phyloP scores from a whole-genome alignment of 371 early-diverging fungal species.

The Mortierella polycephala region DNA sequence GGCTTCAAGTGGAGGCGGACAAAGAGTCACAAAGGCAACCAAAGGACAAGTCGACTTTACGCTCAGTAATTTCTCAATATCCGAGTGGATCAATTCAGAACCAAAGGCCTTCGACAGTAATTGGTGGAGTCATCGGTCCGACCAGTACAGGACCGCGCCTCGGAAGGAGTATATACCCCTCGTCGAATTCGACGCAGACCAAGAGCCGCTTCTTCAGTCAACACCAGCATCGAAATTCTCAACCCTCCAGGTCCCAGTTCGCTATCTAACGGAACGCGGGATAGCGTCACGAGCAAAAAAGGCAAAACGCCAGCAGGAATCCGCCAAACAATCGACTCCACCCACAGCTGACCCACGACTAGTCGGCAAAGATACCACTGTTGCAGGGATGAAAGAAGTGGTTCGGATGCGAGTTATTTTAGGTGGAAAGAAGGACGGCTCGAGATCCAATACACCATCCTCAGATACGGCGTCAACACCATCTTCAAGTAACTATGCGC shows the following conservation, averaged over 20 bases:
- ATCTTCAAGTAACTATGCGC: conserved; percentile 32
- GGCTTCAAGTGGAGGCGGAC: conserved; percentile 10
- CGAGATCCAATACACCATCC: conserved; percentile 11
- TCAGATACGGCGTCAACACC: conserved; percentile 5
- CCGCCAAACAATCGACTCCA: not conserved
- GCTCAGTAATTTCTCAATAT: conserved; percentile 37
- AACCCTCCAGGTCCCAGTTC: conserved; percentile 24
- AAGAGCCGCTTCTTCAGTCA: conserved; percentile 33
- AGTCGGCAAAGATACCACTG: not conserved
- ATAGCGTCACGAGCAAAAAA: conserved; percentile 15
- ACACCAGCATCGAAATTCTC: conserved; percentile 32
- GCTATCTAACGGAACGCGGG: conserved; percentile 35
- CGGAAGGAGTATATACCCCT: conserved; percentile 49
- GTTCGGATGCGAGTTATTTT: conserved; percentile 38
- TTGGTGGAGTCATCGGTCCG: conserved; percentile 5
- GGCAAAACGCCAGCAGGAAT: conserved; percentile 11
- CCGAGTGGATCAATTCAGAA: conserved; percentile 50
- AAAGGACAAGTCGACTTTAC: conserved; percentile 45
- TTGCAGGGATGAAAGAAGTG: conserved; percentile 20
- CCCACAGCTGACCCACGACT: conserved; percentile 5
- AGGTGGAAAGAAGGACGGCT: conserved; percentile 27
- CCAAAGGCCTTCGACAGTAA: conserved; percentile 18
- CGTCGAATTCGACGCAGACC: conserved; percentile 46
- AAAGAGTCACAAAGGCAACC: conserved; percentile 11
- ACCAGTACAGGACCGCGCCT: conserved; percentile 31